Conservation (phyloP, 495 filamentous ascomycete species). For the Penicillium cinerascens region DNA sequence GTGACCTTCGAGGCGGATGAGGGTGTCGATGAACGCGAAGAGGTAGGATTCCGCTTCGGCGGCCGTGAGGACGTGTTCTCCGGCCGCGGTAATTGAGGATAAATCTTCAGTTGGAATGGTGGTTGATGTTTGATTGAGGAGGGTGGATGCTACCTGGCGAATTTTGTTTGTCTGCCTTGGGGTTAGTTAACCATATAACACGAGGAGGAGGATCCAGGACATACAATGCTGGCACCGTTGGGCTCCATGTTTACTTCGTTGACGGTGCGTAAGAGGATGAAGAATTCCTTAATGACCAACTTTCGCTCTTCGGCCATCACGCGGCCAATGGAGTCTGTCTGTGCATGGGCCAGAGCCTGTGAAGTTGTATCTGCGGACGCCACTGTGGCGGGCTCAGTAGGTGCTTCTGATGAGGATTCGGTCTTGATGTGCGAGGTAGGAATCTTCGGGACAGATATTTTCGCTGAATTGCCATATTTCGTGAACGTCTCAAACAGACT, state of each 20-base stretch:
- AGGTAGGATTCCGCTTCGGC: slow-evolving; percentile 61
- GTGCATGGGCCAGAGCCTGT: slow-evolving; percentile 23
- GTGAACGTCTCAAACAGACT: slow-evolving; percentile 56
- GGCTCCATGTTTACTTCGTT: slow-evolving; percentile 79
- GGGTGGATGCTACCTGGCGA: slow-evolving; percentile 69
- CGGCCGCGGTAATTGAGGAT: background rate
- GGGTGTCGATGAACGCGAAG: slow-evolving; percentile 61
- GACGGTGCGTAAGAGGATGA: slow-evolving; percentile 65
- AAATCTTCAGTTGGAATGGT: slow-evolving; percentile 7
- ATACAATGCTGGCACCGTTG: slow-evolving; percentile 67
- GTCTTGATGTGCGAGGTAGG: slow-evolving; percentile 15
- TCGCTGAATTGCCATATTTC: slow-evolving; percentile 24
- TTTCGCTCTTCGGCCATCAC: slow-evolving; percentile 68
- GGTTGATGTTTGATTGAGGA: slow-evolving; percentile 48
- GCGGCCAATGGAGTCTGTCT: slow-evolving; percentile 46
- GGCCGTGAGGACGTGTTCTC: slow-evolving; percentile 28
- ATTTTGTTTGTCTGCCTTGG: slow-evolving; percentile 60
- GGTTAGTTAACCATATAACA: slow-evolving; percentile 1
- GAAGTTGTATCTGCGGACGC: slow-evolving; percentile 1
- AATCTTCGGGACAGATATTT: slow-evolving; percentile 15
- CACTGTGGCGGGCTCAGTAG: background rate
- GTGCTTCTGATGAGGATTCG: slow-evolving; percentile 9
- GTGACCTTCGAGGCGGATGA: slow-evolving; percentile 62
- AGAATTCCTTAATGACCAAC: slow-evolving; percentile 68
- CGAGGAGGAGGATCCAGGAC: slow-evolving; percentile 11